A percentile compares a stretch with the other conserved stretches of the same genome.
Conservation (phyloP, 1,139 yeast genomes). For the Suhomyces bribrorum region DNA sequence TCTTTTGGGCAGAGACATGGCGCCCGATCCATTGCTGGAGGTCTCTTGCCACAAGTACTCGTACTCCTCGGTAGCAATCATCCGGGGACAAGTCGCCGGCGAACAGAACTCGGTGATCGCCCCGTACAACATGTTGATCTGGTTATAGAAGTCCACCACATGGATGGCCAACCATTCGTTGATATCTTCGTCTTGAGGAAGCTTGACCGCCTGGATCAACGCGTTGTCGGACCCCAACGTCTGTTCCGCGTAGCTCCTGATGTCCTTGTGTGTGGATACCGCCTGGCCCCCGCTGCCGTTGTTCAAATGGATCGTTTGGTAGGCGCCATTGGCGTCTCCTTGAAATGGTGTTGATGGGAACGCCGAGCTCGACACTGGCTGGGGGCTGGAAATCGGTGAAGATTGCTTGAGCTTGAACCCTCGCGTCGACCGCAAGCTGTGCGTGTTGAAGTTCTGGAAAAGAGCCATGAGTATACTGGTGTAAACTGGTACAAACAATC, state of each 20-base stretch:
- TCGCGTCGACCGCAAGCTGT: slow-evolving; percentile 53
- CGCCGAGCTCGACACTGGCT: slow-evolving; percentile 35
- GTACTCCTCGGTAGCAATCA: slow-evolving; percentile 96
- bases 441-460: slow-evolving; percentile 60
- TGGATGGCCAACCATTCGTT: slow-evolving; percentile 98
- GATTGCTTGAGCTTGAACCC: slow-evolving; percentile 52
- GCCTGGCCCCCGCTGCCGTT: slow-evolving; percentile 30
- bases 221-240: slow-evolving; percentile 93
- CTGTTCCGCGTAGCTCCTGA: slow-evolving; percentile 86
- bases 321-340: slow-evolving; percentile 29
- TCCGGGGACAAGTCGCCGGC: slow-evolving; percentile 86
- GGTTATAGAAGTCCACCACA: slow-evolving; percentile 88
- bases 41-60: slow-evolving; percentile 95
- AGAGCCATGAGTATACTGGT: slow-evolving; percentile 50
- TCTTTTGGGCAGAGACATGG: slow-evolving; percentile 51
- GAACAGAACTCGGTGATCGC: slow-evolving; percentile 96
- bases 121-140: slow-evolving; percentile 94
- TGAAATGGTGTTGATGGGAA: slow-evolving; percentile 35
- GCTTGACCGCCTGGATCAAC: slow-evolving; percentile 85
- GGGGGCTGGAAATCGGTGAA: slow-evolving; percentile 47
- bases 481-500: too few species aligned
- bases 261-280: slow-evolving; percentile 66
- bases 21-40: slow-evolving; percentile 37
- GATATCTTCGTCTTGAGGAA: slow-evolving; percentile 90
- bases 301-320: slow-evolving; percentile 18